phyloP scores from a whole-genome alignment of 805 yeast species.

The Pichia nanzhaoensis region DNA sequence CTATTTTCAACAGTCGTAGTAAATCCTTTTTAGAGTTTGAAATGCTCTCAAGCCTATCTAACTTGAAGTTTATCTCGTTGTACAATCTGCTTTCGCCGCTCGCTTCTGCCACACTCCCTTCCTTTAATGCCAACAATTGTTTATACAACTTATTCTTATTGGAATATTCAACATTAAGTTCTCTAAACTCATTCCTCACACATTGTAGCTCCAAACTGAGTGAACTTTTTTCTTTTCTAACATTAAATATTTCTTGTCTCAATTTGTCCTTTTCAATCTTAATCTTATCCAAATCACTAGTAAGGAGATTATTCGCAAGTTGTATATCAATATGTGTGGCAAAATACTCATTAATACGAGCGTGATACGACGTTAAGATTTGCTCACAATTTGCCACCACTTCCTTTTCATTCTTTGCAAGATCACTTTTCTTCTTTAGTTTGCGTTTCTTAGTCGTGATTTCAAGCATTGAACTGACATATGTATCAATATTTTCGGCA shows the following conservation, averaged over 20 bases:
- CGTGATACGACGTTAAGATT: slow-evolving; percentile 20
- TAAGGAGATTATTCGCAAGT: slow-evolving; percentile 30
- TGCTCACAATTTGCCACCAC: not conserved
- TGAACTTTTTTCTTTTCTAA: slow-evolving; percentile 20
- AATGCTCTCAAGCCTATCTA: not conserved
- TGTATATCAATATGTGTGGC: slow-evolving; percentile 30
- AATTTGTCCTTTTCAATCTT: slow-evolving; percentile 26
- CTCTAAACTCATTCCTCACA: slow-evolving; percentile 1
- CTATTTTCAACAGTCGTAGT: not conserved
- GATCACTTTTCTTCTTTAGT: not conserved
- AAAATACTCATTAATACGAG: slow-evolving; percentile 25
- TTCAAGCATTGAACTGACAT: not conserved
- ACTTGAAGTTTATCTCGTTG: not conserved
- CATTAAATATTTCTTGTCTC: slow-evolving; percentile 26
- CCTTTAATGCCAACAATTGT: slow-evolving; percentile 1
- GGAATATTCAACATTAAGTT: not conserved
- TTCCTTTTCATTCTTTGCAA: not conserved
- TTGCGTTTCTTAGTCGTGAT: not conserved
- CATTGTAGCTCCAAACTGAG: slow-evolving; percentile 12
- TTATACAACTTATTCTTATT: slow-evolving; percentile 11
- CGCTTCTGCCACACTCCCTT: not conserved
- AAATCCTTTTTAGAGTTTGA: not conserved
- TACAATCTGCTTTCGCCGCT: not conserved
- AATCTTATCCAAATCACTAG: slow-evolving; percentile 25
- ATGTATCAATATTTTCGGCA: slow-evolving; percentile 13